Evolutionary conservation across 768 basidiomycete genomes (phyloP), one percentile per base, ranked within the genome.

Genomic region (Xerocomus brunneocitrinus): DNA sequence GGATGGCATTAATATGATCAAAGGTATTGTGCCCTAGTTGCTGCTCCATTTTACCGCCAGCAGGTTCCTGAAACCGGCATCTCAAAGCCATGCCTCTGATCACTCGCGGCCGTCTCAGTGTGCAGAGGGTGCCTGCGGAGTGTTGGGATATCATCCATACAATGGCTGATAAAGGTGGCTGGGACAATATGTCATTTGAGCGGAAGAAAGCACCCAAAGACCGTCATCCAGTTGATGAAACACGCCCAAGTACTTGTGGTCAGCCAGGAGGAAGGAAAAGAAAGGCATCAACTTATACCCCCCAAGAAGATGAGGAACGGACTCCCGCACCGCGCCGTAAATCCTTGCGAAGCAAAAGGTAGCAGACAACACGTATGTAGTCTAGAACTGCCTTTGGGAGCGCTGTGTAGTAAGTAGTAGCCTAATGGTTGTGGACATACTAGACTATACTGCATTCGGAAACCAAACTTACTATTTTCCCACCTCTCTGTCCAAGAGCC

Each of bases 51-150:
- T 43, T 12, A 38, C 48, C 13, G 27, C 32, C 8, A 34, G 54
- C 19, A 31, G 19, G 54, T 46, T 34, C 24, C 57, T 54, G 38
- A 60, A 39, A 39, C 10, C 12, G 40, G 58, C 40, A 55, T 49
- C 34, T 67, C 24, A 49, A 65, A 86, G 87, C 64, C 8, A 95
- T 94, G 91, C 79, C 85, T 47, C 73, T 98, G 22, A 78, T 95
- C 13, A 86, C 77, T 12, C 79, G 88, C 16, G 91, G 93, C 4
- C 74, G 94, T 49, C 76, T 97, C 40, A 95, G 91, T 64, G 92
- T 98, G 1, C 94, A 98, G 69, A 79, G 83, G 5, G 91, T 93
- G 0, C 73, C 77, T 24, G 73, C 79, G 53, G 73, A 67, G 8
- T 84, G 90, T 4, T 95, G 85, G 80, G 72, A 77, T 28, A 77